Base-by-base conservation (phyloP, 805 yeast genomes). In the Torulaspora delbrueckii region DNA sequence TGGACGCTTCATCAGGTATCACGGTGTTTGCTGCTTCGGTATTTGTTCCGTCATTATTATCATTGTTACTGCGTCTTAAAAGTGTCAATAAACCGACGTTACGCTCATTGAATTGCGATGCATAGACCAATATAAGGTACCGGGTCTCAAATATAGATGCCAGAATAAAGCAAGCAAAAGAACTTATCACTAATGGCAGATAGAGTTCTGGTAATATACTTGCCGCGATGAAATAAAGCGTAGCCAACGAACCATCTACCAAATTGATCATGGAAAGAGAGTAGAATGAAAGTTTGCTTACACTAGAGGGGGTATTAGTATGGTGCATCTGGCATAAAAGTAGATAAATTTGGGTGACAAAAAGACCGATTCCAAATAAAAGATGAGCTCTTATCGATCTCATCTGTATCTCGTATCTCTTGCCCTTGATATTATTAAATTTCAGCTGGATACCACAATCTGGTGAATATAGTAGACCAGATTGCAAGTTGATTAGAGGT, bases 401-500 rank as follows among this genome's bases (percentile, higher is more conserved):
- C 14, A 65, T 60, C 37, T 68, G 67, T 2, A 59, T 22, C 57
- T 82, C 90, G 41, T 69, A 64, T 49, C 81, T 77, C n/a, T 75
- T 66, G 1, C 96, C 96, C 10, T 46, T 44, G 2, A 70, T 63
- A 5, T 57, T 51, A 6, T 62, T 61, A 5, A 76, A 34, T 5
- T 66, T 61, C 4, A 86, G 49, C 2, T 76, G 60, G 2, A 83
- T 58, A 0, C 90, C 95, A 70, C 98, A 90, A 60, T 90, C 96
- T 0, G 97, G 97, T 0, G 96, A 87, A 58, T 86, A 89, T 14
- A 87, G 48, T 10, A 87, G 51, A 5, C 84, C 88, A 8, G 74
- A 65, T 2, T 74, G 62, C 8, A 90, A 56, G 26, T 67, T 67
- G 13, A 90, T 52, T 0, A 63, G 56, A 0, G 96, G 96, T 4